These are phyloP conservation scores for Magnaporthiopsis incrustans DNA, from an alignment of 2,329 filamentous ascomycete species.

Conservation along the genomic window DNA sequence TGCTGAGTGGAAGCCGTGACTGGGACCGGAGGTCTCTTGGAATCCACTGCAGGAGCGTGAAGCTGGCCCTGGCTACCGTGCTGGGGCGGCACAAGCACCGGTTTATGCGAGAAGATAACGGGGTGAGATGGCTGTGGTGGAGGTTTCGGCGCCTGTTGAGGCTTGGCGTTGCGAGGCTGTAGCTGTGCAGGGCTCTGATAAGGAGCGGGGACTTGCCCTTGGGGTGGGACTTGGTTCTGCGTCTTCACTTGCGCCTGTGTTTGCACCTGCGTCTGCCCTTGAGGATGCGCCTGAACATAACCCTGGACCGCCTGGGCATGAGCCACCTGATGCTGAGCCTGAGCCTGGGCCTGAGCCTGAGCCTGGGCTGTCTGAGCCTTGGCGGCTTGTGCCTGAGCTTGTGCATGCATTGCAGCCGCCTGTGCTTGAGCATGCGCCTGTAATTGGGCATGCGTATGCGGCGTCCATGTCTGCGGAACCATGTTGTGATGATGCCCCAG, in stretches of 20 bases:
- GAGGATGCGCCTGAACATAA: background rate
- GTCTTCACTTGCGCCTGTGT: background rate
- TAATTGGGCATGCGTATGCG: conserved; percentile 8
- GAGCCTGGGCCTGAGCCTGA: background rate
- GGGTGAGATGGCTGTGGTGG: conserved; percentile 9
- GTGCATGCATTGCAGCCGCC: background rate
- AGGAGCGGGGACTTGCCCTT: background rate
- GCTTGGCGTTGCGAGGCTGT: background rate
- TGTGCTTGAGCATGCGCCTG: conserved; percentile 3
- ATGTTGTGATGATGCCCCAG: conserved; percentile 7
- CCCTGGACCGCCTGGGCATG: background rate
- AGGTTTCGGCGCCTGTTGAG: conserved; percentile 2
- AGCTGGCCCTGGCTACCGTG: conserved; percentile 21
- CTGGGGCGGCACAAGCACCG: conserved; percentile 27
- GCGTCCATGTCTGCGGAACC: conserved; percentile 9
- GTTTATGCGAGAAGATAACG: conserved; percentile 5
- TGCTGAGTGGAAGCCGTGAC: conserved; percentile 16
- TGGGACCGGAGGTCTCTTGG: conserved; percentile 12
- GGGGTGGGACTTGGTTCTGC: background rate
- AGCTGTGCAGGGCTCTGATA: background rate
- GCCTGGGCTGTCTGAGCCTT: background rate
- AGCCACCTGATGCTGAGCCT: background rate
- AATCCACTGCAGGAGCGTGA: background rate
- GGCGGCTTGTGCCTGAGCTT: background rate
- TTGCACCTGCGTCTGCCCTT: background rate